A percentile compares a stretch with the other conserved stretches of the same genome.
Conservation (phyloP, 352 stramenopile genomes). For the Globisporangium spinosum region DNA sequence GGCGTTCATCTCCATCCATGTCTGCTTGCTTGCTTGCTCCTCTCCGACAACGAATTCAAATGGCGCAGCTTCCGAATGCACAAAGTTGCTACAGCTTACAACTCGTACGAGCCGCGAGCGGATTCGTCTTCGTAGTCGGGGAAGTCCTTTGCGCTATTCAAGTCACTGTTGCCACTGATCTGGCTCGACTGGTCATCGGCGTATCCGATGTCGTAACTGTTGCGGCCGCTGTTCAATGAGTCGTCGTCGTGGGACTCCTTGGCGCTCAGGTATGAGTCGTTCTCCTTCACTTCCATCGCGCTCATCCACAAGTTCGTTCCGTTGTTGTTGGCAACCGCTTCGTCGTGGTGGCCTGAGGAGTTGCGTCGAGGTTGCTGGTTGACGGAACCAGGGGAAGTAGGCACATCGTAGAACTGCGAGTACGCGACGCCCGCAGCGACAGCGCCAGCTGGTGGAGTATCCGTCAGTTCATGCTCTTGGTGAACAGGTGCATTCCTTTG, state of each 20-base stretch:
- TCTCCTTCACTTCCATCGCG: slow-evolving; percentile 78
- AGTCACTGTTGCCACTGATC: slow-evolving; percentile 58
- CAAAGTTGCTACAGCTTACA: slow-evolving; percentile 33
- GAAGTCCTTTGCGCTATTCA: slow-evolving; percentile 66
- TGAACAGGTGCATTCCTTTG: slow-evolving; percentile 22
- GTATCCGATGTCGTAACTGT: slow-evolving; percentile 53
- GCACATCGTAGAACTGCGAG: slow-evolving; percentile 73
- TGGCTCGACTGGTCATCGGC: slow-evolving; percentile 65
- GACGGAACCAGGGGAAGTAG: slow-evolving; percentile 49
- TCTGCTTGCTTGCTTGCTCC: neutral
- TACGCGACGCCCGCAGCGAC: slow-evolving; percentile 56
- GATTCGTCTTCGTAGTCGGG: slow-evolving; percentile 71
- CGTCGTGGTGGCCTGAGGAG: slow-evolving; percentile 16
- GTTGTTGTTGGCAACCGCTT: slow-evolving; percentile 31
- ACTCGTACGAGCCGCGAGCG: slow-evolving; percentile 73
- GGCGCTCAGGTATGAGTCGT: slow-evolving; percentile 62
- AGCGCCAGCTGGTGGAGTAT: slow-evolving; percentile 35
- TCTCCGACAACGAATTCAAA: slow-evolving; percentile 7
- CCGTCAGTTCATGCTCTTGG: slow-evolving; percentile 23
- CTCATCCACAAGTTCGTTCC: slow-evolving; percentile 70
- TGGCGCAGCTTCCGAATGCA: neutral
- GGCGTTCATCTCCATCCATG: neutral
- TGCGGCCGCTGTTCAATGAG: slow-evolving; percentile 47
- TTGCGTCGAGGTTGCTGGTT: slow-evolving; percentile 25
- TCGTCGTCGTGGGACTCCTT: slow-evolving; percentile 40